A percentile compares a stretch with the other conserved stretches of the same genome.
These are phyloP conservation scores for Pholiota microspora DNA, from an alignment of 768 basidiomycete genomes.

Conservation along the genomic window DNA sequence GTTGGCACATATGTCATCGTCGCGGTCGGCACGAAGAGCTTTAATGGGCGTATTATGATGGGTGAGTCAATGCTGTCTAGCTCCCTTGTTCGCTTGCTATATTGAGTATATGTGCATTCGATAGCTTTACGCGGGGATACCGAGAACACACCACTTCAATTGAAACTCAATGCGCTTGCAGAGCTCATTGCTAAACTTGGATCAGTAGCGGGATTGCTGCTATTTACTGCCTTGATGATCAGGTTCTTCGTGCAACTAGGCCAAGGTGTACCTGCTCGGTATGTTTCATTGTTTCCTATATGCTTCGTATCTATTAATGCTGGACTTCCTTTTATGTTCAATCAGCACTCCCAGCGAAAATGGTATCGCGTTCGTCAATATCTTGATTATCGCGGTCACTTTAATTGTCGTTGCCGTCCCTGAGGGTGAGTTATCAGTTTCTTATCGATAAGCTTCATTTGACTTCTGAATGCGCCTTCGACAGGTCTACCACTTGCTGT, in stretches of 20 bases:
- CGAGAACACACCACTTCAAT: constrained; percentile 89
- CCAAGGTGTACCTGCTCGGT: constrained; percentile 55
- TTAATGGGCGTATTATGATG: constrained; percentile 98
- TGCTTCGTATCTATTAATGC: neutral
- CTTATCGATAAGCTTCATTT: neutral
- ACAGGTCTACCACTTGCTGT: constrained; percentile 91
- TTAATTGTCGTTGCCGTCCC: constrained; percentile 53
- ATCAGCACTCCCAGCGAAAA: constrained; percentile 72
- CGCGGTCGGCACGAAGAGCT: constrained; percentile 88
- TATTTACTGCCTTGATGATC: constrained; percentile 88
- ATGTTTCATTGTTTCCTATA: constrained; percentile 17
- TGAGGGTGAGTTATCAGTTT: constrained; percentile 33
- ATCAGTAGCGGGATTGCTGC: constrained; percentile 71
- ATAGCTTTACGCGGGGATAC: constrained; percentile 82
- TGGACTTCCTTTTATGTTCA: neutral
- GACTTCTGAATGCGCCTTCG: neutral
- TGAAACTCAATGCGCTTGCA: constrained; percentile 92
- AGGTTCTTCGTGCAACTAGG: constrained; percentile 91
- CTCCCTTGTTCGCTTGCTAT: neutral
- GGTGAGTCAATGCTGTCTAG: constrained; percentile 47
- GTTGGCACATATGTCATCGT: constrained; percentile 92
- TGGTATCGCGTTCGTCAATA: constrained; percentile 88
- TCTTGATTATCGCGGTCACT: constrained; percentile 93
- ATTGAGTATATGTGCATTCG: neutral
- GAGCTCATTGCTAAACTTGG: constrained; percentile 95